phyloP scores from a whole-genome alignment of 2,329 filamentous ascomycete species.

The Microsporum ferrugineum region DNA sequence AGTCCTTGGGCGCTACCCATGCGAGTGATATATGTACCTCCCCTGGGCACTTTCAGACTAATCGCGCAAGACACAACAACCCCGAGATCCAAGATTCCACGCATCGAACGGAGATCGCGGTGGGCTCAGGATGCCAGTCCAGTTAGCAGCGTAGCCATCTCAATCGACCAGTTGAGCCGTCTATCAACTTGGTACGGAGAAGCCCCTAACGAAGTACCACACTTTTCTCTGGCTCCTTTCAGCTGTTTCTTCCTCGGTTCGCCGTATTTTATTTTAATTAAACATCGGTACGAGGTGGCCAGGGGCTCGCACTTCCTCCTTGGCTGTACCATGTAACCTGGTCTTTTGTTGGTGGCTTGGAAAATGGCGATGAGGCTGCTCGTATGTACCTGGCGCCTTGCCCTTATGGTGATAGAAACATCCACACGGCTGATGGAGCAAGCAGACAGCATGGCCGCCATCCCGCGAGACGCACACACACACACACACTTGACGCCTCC shows the following conservation, averaged over 20 bases:
- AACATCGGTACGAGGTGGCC: neutral
- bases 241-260: neutral
- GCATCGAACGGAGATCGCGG: neutral
- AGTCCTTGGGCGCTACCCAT: neutral
- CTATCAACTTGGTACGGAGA: too few relatives aligned
- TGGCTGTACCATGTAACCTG: neutral
- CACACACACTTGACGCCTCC: neutral
- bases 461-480: neutral
- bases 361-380: neutral
- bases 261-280: slow-evolving; percentile 1
- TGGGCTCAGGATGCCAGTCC: neutral
- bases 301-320: neutral
- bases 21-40: neutral
- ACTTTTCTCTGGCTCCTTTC: too few relatives aligned
- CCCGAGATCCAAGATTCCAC: neutral
- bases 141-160: too few relatives aligned
- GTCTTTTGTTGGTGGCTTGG: neutral
- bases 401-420: neutral
- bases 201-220: too few relatives aligned
- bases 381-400: neutral
- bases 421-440: neutral
- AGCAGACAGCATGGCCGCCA: neutral
- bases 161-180: too few relatives aligned
- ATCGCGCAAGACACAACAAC: neutral
- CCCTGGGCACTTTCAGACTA: neutral